Evolutionary conservation across 805 yeast species (phyloP).

Genomic region (Kuraishia molischiana): DNA sequence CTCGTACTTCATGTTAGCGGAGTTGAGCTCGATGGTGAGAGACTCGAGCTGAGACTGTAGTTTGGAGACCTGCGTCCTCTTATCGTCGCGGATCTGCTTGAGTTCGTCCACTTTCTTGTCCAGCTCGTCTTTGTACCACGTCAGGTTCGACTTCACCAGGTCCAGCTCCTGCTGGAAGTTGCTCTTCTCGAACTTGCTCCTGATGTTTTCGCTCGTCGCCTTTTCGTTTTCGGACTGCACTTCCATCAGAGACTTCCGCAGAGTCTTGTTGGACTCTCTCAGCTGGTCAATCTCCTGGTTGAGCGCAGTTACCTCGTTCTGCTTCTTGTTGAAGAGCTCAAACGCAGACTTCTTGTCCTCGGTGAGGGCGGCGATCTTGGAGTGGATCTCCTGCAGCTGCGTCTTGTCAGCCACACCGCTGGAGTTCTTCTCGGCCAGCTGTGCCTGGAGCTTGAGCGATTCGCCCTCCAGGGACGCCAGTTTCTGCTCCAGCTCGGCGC

Average conservation of each 20-base stretch:
- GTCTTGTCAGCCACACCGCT: conserved; percentile 6
- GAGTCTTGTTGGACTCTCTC: conserved; percentile 27
- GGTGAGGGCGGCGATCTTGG: conserved; percentile 6
- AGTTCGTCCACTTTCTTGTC: conserved; percentile 16
- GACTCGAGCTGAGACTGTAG: conserved; percentile 26
- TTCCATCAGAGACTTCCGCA: conserved; percentile 31
- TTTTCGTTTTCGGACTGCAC: conserved; percentile 12
- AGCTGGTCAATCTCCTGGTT: conserved; percentile 32
- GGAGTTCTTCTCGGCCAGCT: conserved; percentile 13
- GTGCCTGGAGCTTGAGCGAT: conserved; percentile 8
- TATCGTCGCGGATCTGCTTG: conserved; percentile 16
- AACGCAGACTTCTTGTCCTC: conserved; percentile 21
- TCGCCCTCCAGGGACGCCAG: conserved; percentile 11
- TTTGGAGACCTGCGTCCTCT: conserved; percentile 17
- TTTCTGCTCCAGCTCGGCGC: conserved; percentile 12
- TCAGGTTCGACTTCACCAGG: conserved; percentile 18
- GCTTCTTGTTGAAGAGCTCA: conserved; percentile 25
- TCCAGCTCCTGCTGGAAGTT: conserved; percentile 19
- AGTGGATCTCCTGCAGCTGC: conserved; percentile 2
- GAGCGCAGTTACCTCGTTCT: conserved; percentile 22
- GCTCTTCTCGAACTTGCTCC: conserved; percentile 15
- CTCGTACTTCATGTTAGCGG: conserved; percentile 18
- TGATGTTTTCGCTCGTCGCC: conserved; percentile 13
- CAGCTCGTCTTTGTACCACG: conserved; percentile 26
- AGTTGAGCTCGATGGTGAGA: conserved; percentile 19